Conservation (phyloP, 139 green algal species). For the Spirogloea muscicola region DNA sequence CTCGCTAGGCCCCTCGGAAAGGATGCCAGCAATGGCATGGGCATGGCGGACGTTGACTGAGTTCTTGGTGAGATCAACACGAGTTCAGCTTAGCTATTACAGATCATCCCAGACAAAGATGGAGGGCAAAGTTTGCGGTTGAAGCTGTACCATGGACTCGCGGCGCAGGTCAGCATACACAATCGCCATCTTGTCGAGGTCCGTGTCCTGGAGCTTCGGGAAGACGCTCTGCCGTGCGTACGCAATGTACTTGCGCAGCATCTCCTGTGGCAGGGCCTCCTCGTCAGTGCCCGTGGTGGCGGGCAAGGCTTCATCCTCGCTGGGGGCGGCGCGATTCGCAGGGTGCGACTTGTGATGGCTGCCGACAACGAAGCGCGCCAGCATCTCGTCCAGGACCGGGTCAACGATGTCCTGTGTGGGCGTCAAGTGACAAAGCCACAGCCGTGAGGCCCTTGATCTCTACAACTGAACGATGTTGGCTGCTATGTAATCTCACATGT, state of each 20-base stretch:
- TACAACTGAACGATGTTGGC: no score
- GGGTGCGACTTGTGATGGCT: conserved; percentile 76
- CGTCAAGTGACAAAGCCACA: not conserved
- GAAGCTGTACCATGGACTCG: conserved; percentile 61
- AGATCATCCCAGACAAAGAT: no score
- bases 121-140: no score
- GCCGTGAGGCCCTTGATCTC: no score
- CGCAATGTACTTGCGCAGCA: conserved; percentile 96
- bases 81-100: no score
- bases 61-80: no score
- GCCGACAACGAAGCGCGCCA: conserved; percentile 91
- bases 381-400: conserved; percentile 76
- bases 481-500: no score
- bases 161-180: conserved; percentile 75
- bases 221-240: conserved; percentile 83
- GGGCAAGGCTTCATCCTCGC: no score
- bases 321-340: not conserved
- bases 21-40: no score
- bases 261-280: conserved; percentile 74
- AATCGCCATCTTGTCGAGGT: conserved; percentile 74
- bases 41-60: no score
- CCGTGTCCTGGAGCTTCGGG: conserved; percentile 62
- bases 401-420: conserved; percentile 81
- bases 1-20: no score
- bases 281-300: no score